Conservation (phyloP, 108 stramenopile genomes). For the Mediolabrus comicus region DNA sequence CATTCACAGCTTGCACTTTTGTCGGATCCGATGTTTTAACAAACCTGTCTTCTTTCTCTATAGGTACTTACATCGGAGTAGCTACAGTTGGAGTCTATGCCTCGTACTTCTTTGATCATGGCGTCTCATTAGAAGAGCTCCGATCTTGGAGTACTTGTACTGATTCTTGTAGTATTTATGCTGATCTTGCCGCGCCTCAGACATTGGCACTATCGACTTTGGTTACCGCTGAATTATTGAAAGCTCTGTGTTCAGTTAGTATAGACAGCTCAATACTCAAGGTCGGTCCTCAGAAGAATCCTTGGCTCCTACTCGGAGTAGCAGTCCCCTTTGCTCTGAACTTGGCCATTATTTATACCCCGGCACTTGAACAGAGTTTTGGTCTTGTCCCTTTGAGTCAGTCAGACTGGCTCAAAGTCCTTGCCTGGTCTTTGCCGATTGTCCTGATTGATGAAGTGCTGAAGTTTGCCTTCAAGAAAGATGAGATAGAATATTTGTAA, state of each 20-base stretch:
- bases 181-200: constrained; percentile 74
- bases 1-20: too few species aligned
- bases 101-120: constrained; percentile 82
- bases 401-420: constrained; percentile 79
- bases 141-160: constrained; percentile 60
- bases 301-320: constrained; percentile 89
- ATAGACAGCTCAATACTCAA: constrained; percentile 85
- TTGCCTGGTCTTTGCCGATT: constrained; percentile 85
- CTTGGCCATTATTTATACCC: constrained; percentile 80
- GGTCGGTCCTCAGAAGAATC: constrained; percentile 90
- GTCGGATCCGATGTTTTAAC: too few species aligned
- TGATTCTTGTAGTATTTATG: constrained; percentile 45
- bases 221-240: constrained; percentile 94
- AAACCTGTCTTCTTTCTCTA: too few species aligned
- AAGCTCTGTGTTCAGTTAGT: constrained; percentile 91
- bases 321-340: constrained; percentile 86
- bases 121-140: constrained; percentile 46
- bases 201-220: constrained; percentile 93
- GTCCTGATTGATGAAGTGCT: constrained; percentile 88
- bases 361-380: constrained; percentile 77
- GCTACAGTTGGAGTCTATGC: constrained; percentile 93
- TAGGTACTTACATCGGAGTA: constrained; percentile 92
- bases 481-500: too few species aligned
- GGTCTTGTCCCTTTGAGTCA: constrained; percentile 78
- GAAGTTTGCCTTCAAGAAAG: constrained; percentile 40